A percentile compares a stretch with the other conserved stretches of the same genome.
These are phyloP conservation scores for Beauveria scarabaeidicola DNA, from an alignment of 2,329 filamentous ascomycete species.

Conservation along the genomic window DNA sequence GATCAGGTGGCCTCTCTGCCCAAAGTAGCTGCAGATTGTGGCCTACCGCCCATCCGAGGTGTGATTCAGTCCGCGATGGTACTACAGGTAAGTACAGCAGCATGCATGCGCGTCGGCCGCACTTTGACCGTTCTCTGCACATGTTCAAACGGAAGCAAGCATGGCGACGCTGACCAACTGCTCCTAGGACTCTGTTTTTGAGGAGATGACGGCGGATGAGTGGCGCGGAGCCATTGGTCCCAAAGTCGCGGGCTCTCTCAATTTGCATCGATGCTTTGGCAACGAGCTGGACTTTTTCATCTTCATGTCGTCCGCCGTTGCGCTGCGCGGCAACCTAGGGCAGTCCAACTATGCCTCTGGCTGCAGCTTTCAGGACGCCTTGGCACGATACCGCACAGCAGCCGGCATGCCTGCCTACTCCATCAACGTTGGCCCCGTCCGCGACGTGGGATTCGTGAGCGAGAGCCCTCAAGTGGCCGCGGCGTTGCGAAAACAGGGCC, in stretches of 20 bases:
- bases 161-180: background rate
- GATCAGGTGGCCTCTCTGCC: background rate
- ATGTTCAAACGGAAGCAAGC: background rate
- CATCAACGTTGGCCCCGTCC: slow-evolving; percentile 28
- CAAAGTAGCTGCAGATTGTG: slow-evolving; percentile 12
- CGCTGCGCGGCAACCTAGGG: slow-evolving; percentile 21
- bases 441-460: slow-evolving; percentile 27
- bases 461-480: background rate
- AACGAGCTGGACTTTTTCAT: slow-evolving; percentile 26
- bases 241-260: slow-evolving; percentile 26
- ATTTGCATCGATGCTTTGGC: slow-evolving; percentile 19
- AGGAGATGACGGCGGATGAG: slow-evolving; percentile 24
- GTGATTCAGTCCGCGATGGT: slow-evolving; percentile 31
- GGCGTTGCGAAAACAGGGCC: slow-evolving; percentile 15
- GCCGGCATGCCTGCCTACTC: slow-evolving; percentile 14
- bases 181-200: background rate
- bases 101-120: background rate
- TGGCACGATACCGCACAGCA: slow-evolving; percentile 25
- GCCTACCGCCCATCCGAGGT: slow-evolving; percentile 24
- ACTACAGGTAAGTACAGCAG: background rate
- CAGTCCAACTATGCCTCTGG: slow-evolving; percentile 32
- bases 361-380: slow-evolving; percentile 30
- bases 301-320: slow-evolving; percentile 23
- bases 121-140: background rate
- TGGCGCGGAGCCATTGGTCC: slow-evolving; percentile 19